phyloP scores from a whole-genome alignment of 306 rosid genomes.

The Vachellia collinsii region DNA sequence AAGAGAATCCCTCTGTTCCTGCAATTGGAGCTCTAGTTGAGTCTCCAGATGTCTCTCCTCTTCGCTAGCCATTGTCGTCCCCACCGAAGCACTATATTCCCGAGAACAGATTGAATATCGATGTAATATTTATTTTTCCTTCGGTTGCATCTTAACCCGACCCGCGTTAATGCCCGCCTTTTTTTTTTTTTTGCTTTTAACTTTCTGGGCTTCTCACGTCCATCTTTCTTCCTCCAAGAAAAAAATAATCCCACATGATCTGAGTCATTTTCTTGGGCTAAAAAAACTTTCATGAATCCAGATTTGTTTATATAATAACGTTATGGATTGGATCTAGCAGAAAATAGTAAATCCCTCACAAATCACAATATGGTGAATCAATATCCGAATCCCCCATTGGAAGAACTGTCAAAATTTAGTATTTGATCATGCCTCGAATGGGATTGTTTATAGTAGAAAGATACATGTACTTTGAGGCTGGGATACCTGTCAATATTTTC shows the following conservation, averaged over 20 bases:
- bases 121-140: background rate
- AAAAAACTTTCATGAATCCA: background rate
- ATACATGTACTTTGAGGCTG: fast-evolving
- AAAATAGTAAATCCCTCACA: too few species aligned
- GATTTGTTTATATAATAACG: too few species aligned
- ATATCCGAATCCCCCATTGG: too few species aligned
- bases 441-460: too few species aligned
- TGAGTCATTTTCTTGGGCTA: background rate
- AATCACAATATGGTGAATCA: too few species aligned
- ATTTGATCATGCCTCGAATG: too few species aligned
- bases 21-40: slow-evolving; percentile 81
- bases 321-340: too few species aligned
- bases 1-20: slow-evolving; percentile 82
- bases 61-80: slow-evolving; percentile 66
- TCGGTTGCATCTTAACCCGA: background rate
- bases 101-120: background rate
- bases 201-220: background rate
- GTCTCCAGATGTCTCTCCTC: slow-evolving; percentile 93
- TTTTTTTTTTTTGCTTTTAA: too few species aligned
- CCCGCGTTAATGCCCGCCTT: background rate
- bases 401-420: too few species aligned
- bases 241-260: background rate
- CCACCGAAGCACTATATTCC: background rate
- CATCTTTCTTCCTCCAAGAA: background rate
- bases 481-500: too few species aligned